Evolutionary conservation across 2,329 filamentous ascomycete genomes (phyloP), one percentile per base, ranked within the genome.

Genomic region (Alternaria gaisen): DNA sequence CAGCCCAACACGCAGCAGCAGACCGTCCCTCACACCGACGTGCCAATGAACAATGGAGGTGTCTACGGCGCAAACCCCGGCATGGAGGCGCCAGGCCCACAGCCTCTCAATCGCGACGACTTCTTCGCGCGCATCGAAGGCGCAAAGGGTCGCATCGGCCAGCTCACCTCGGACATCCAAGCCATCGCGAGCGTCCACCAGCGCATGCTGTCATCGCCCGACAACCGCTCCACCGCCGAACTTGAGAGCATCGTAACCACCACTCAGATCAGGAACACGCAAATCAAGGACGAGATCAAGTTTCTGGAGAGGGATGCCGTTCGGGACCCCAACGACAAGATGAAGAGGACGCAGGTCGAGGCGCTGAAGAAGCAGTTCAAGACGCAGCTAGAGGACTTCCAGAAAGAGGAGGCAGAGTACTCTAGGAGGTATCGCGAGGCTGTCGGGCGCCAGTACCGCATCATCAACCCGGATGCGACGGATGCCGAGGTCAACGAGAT

Each of bases 381-480:
- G 81, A 86, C 85, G 64, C 88, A 91, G 76, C 83, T 94, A 65
- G 85, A 89, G 75, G 86, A 86, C 69, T 93, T 91, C 78, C 85
- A 90, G 74, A 82, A 86, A 68, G 89, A 92, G 74, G 92, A 95
- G 83, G 83, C 86, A 60, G 84, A 86, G 46, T 94, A 92, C 82
- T 85, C 87, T 73, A 84, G 87, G 74, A 84, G 88, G 66, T 93
- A 93, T 78, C 86, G 89, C 62, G 90, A 93, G 65, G 90, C 93
- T 78, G 92, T 94, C 74, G 87, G 88, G 60, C 86, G 92, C 72
- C 92, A 95, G 79, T 94, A 92, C 79, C 85, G 88, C 58, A 93
- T 94, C 74, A 91, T 93, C 68, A 92, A 93, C 76, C 91, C 91
- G 53, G 89, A 93, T 44, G 92, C 91, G n/a, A 86, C 86, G 50